phyloP scores from a whole-genome alignment of 352 stramenopile genomes.

The Phytopythium sindhum region DNA sequence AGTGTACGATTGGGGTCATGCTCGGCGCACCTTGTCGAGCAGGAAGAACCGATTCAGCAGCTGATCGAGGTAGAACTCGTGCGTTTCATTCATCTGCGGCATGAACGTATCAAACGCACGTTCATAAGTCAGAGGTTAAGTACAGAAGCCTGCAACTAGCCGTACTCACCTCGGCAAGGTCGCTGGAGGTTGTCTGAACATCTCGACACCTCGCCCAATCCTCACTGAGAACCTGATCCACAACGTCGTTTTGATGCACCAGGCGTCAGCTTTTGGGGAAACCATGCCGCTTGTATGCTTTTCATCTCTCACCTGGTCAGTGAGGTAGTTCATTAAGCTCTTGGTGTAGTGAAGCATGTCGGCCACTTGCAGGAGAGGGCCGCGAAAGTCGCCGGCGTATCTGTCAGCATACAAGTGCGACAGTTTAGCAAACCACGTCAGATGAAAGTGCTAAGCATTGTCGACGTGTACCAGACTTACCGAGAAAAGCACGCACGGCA shows the following conservation, averaged over 20 bases:
- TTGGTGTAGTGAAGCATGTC: constrained; percentile 82
- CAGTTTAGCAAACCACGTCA: too few relatives aligned
- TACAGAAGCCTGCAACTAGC: neutral
- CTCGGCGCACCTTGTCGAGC: constrained; percentile 51
- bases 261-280: neutral
- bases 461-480: constrained; percentile 21
- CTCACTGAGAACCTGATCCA: constrained; percentile 22
- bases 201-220: constrained; percentile 20
- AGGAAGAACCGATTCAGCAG: constrained; percentile 72
- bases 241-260: neutral
- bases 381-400: constrained; percentile 38
- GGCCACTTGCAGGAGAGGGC: constrained; percentile 43
- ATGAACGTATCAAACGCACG: neutral
- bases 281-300: neutral
- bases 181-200: constrained; percentile 16
- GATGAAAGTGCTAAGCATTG: neutral
- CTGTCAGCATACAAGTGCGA: constrained; percentile 15
- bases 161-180: constrained; percentile 22
- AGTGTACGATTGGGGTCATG: neutral
- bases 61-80: constrained; percentile 60
- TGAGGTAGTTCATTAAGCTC: constrained; percentile 62
- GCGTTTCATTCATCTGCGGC: constrained; percentile 49
- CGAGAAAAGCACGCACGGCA: constrained; percentile 40
- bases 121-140: neutral
- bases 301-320: constrained; percentile 40